phyloP scores from a whole-genome alignment of 2,329 filamentous ascomycete genomes.

The Pseudogymnoascus sp. region DNA sequence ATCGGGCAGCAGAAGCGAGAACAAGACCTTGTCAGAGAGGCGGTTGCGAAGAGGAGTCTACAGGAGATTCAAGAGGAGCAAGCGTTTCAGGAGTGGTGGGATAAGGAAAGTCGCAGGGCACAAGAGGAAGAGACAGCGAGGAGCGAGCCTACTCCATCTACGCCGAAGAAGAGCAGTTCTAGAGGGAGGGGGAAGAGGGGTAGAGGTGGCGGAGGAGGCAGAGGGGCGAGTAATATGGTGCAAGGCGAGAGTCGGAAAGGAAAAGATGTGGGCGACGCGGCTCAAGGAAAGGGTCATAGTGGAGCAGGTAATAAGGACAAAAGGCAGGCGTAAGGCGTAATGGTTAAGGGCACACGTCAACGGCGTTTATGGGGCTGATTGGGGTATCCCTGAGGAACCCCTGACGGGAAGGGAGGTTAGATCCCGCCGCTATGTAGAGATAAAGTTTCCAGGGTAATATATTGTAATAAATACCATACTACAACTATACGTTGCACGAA shows the following conservation, averaged over 20 bases:
- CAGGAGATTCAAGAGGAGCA: slow-evolving; percentile 97
- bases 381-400: neutral
- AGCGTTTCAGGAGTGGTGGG: slow-evolving; percentile 96
- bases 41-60: slow-evolving; percentile 77
- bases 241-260: neutral
- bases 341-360: neutral
- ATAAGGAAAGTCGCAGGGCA: slow-evolving; percentile 69
- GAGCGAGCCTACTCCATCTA: slow-evolving; percentile 12
- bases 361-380: neutral
- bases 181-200: neutral
- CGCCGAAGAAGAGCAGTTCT: neutral
- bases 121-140: slow-evolving; percentile 41
- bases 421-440: slow-evolving; percentile 6
- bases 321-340: neutral
- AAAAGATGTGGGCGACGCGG: neutral
- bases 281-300: neutral
- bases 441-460: slow-evolving; percentile 2
- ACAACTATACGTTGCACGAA: neutral
- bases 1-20: slow-evolving; percentile 80
- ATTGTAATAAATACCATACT: neutral
- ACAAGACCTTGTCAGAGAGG: slow-evolving; percentile 74
- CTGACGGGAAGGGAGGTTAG: neutral
- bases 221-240: neutral
- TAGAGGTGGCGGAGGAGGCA: neutral
- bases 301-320: neutral